These are phyloP conservation scores for Psilocybe azurescens DNA, from an alignment of 768 basidiomycete species.

Conservation along the genomic window DNA sequence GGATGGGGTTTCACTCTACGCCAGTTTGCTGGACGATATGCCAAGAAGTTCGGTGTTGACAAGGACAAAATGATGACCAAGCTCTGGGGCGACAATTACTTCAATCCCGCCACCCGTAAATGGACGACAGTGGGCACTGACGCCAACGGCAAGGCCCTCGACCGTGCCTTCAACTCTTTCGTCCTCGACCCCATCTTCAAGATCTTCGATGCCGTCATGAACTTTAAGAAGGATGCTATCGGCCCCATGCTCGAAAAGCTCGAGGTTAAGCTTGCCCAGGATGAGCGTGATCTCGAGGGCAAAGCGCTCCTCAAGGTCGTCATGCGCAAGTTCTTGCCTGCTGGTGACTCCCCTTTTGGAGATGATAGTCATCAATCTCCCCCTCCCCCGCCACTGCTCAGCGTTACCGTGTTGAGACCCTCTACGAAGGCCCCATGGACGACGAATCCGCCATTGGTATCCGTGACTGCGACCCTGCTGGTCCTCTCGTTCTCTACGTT, in stretches of 20 bases:
- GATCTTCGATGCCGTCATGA: constrained; percentile 98
- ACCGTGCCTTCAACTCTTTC: constrained; percentile 98
- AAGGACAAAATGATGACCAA: constrained; percentile 98
- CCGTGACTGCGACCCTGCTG: constrained; percentile 96
- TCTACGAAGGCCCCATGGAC: constrained; percentile 99
- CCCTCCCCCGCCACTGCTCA: constrained; percentile 98
- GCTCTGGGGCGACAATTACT: constrained; percentile 99
- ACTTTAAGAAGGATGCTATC: constrained; percentile 95
- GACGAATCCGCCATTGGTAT: constrained; percentile 99
- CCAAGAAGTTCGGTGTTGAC: constrained; percentile 99
- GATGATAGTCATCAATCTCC: constrained; percentile 99
- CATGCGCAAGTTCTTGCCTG: constrained; percentile 99
- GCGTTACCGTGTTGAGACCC: constrained; percentile 98
- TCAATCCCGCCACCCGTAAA: constrained; percentile 96
- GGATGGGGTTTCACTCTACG: constrained; percentile 99
- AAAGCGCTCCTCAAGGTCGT: constrained; percentile 96
- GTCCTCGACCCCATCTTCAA: constrained; percentile 99
- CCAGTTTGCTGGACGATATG: constrained; percentile 93
- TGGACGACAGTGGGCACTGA: constrained; percentile 84
- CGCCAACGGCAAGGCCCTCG: constrained; percentile 88
- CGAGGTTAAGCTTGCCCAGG: constrained; percentile 84
- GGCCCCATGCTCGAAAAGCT: constrained; percentile 92
- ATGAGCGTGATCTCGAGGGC: constrained; percentile 93
- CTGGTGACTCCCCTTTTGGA: constrained; percentile 98
- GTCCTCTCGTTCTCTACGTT: constrained; percentile 96